These are phyloP conservation scores for Kodamaea leandrae DNA, from an alignment of 805 yeast genomes.

Conservation along the genomic window DNA sequence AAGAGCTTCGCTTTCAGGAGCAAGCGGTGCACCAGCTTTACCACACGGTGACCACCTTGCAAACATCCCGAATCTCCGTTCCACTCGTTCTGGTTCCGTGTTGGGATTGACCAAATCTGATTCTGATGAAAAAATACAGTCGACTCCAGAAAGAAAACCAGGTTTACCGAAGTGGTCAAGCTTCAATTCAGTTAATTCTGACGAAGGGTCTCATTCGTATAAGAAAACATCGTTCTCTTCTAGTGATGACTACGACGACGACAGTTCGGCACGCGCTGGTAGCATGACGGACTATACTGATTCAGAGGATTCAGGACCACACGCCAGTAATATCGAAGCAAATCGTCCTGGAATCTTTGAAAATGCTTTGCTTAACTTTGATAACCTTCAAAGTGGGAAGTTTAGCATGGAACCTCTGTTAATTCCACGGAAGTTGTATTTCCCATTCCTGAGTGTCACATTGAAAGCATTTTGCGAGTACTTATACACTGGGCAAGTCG, in stretches of 20 bases:
- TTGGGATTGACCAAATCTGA: not conserved
- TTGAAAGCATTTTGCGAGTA: slow-evolving; percentile 69
- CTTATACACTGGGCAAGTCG: slow-evolving; percentile 76
- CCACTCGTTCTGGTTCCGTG: not conserved
- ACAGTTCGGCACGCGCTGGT: slow-evolving; percentile 4
- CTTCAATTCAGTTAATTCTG: slow-evolving; percentile 6
- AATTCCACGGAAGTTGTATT: slow-evolving; percentile 64
- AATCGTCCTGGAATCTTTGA: slow-evolving; percentile 13
- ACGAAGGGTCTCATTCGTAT: not conserved
- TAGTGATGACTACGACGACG: slow-evolving; percentile 6
- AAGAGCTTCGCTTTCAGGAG: slow-evolving; percentile 36
- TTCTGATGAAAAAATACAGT: slow-evolving; percentile 1
- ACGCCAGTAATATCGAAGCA: not conserved
- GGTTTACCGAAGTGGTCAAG: slow-evolving; percentile 7
- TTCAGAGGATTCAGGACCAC: slow-evolving; percentile 5
- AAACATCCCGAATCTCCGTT: slow-evolving; percentile 3
- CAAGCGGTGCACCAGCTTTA: slow-evolving; percentile 3
- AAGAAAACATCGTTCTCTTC: slow-evolving; percentile 7
- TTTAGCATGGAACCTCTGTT: slow-evolving; percentile 55
- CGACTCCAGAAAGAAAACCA: slow-evolving; percentile 4
- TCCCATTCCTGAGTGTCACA: slow-evolving; percentile 63
- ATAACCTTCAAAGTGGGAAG: slow-evolving; percentile 27
- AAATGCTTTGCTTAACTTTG: slow-evolving; percentile 32
- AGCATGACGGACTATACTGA: slow-evolving; percentile 1
- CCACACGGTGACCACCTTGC: not conserved